These are phyloP conservation scores for Excoecaria agallocha DNA, from an alignment of 345 rosid species.

Conservation along the genomic window DNA sequence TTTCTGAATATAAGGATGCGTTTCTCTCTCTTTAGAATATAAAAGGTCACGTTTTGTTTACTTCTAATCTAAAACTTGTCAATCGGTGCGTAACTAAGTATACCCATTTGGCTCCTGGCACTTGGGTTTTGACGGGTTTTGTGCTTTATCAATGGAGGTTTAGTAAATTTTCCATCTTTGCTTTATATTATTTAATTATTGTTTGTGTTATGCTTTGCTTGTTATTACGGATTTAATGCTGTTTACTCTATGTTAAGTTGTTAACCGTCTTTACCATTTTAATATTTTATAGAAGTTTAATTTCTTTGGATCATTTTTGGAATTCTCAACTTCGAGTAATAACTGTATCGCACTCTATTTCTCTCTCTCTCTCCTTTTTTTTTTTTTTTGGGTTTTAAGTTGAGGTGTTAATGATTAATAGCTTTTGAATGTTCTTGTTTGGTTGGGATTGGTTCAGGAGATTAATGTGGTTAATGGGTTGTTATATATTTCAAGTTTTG, in stretches of 20 bases:
- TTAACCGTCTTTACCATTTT: constrained; percentile 13
- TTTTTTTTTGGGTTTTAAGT: neutral
- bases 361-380: too few relatives aligned
- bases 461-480: constrained; percentile 15
- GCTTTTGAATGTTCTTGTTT: constrained; percentile 11
- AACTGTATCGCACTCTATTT: neutral
- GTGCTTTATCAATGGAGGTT: constrained; percentile 10
- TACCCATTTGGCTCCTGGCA: constrained; percentile 30
- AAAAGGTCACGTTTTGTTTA: constrained; percentile 34
- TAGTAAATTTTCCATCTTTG: constrained; percentile 10
- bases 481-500: neutral
- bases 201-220: neutral
- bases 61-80: constrained; percentile 24
- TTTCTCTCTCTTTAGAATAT: constrained; percentile 8
- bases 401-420: neutral
- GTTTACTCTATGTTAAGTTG: constrained; percentile 8
- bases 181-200: neutral
- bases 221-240: constrained; percentile 26
- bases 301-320: constrained; percentile 31
- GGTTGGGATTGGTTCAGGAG: constrained; percentile 14
- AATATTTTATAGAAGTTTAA: neutral
- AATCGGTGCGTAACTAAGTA: constrained; percentile 34
- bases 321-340: constrained; percentile 21
- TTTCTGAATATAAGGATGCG: neutral
- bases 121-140: constrained; percentile 33